phyloP scores from a whole-genome alignment of 1,139 yeast genomes.

The Blastobotrys illinoisensis region DNA sequence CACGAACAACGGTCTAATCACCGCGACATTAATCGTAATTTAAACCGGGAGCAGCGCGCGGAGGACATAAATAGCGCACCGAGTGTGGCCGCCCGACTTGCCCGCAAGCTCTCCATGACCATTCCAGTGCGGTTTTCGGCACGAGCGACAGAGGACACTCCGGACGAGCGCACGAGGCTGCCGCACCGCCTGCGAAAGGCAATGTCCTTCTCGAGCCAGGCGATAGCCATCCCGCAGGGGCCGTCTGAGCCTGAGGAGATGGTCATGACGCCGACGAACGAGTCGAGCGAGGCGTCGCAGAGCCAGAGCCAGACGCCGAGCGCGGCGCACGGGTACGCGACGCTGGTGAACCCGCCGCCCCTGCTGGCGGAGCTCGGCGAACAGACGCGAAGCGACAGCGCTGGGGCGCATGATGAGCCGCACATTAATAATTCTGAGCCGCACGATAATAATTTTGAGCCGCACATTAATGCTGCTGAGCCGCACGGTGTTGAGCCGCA shows the following conservation, averaged over 20 bases:
- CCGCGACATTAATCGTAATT: not conserved
- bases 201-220: not conserved
- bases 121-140: not conserved
- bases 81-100: not conserved
- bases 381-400: constrained; percentile 3
- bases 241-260: not conserved
- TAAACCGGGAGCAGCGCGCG: not conserved
- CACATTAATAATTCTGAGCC: too few species aligned
- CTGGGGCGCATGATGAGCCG: not conserved
- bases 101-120: not conserved
- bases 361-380: not conserved
- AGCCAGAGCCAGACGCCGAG: not conserved
- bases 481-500: not conserved
- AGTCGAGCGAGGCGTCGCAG: not conserved
- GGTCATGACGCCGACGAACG: not conserved
- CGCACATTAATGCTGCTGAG: not conserved
- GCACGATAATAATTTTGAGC: too few species aligned
- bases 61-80: not conserved
- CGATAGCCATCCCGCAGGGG: not conserved
- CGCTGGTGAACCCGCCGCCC: not conserved
- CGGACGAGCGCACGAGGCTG: not conserved
- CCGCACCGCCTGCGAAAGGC: not conserved
- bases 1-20: not conserved
- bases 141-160: not conserved
- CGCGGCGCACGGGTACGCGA: constrained; percentile 1